A percentile compares a stretch with the other conserved stretches of the same genome.
These are phyloP conservation scores for Clavulina sp. DNA, from an alignment of 768 basidiomycete species.

Conservation along the genomic window DNA sequence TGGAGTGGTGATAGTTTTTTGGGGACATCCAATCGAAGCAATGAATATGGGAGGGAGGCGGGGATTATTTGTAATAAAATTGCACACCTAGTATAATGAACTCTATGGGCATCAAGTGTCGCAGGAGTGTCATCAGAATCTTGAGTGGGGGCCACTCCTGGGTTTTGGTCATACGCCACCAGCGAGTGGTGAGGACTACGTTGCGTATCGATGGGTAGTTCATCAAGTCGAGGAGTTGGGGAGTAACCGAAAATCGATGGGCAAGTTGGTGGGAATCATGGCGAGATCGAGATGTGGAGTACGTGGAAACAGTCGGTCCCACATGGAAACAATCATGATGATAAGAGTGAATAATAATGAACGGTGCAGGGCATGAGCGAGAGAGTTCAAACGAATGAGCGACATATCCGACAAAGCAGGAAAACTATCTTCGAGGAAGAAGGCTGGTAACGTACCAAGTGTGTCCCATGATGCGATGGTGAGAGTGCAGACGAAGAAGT, in stretches of 20 bases:
- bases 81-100: conserved; percentile 52
- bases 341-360: too few relatives aligned
- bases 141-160: conserved; percentile 63
- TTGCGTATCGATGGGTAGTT: background rate
- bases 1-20: too few relatives aligned
- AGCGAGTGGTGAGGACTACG: conserved; percentile 53
- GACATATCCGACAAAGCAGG: too few relatives aligned
- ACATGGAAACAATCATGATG: too few relatives aligned
- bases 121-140: conserved; percentile 53
- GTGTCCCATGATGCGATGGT: conserved; percentile 85
- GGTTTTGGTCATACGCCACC: conserved; percentile 49
- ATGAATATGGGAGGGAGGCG: too few relatives aligned
- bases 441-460: conserved; percentile 28
- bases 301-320: too few relatives aligned
- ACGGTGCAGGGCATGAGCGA: too few relatives aligned
- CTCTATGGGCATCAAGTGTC: conserved; percentile 62
- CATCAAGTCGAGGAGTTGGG: background rate
- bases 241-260: background rate
- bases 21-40: background rate
- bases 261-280: too few relatives aligned
- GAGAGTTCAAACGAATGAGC: too few relatives aligned
- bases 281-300: too few relatives aligned
- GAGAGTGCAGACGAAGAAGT: conserved; percentile 77
- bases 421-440: too few relatives aligned
- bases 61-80: conserved; percentile 8